These are phyloP conservation scores for Stephania japonica DNA, from an alignment of 164 flowering plant species.

Conservation along the genomic window DNA sequence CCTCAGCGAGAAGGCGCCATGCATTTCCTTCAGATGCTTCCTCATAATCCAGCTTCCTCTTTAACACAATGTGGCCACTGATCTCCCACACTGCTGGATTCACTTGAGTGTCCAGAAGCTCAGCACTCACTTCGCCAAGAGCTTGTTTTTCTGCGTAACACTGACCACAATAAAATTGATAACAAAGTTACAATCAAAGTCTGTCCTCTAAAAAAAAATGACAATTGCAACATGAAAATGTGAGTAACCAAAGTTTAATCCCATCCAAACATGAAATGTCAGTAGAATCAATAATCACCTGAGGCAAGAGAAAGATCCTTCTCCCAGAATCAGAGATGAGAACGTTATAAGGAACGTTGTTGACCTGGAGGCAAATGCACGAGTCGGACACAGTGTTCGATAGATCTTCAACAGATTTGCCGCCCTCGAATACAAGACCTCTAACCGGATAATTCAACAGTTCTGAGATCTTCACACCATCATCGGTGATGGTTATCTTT, in stretches of 20 bases:
- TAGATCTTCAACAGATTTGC: conserved; percentile 42
- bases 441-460: conserved; percentile 68
- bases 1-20: conserved; percentile 79
- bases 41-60: conserved; percentile 61
- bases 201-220: neutral
- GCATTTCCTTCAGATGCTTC: conserved; percentile 67
- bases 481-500: conserved; percentile 21
- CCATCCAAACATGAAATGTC: neutral
- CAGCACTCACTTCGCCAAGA: conserved; percentile 63
- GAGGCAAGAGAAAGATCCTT: conserved; percentile 62
- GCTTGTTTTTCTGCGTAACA: conserved; percentile 92
- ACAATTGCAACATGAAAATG: neutral
- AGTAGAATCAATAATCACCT: conserved; percentile 61
- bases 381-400: conserved; percentile 51
- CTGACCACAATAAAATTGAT: conserved; percentile 25
- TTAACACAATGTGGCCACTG: conserved; percentile 85
- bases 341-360: conserved; percentile 71
- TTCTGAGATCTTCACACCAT: conserved; percentile 41
- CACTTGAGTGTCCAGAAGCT: conserved; percentile 77
- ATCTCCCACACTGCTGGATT: conserved; percentile 95
- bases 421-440: conserved; percentile 74
- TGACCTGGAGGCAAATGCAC: conserved; percentile 67
- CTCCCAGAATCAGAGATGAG: conserved; percentile 71
- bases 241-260: neutral
- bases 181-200: neutral